Evolutionary conservation across 176 grass and related monocot species (phyloP).

Genomic region (Juncus inflexus): DNA sequence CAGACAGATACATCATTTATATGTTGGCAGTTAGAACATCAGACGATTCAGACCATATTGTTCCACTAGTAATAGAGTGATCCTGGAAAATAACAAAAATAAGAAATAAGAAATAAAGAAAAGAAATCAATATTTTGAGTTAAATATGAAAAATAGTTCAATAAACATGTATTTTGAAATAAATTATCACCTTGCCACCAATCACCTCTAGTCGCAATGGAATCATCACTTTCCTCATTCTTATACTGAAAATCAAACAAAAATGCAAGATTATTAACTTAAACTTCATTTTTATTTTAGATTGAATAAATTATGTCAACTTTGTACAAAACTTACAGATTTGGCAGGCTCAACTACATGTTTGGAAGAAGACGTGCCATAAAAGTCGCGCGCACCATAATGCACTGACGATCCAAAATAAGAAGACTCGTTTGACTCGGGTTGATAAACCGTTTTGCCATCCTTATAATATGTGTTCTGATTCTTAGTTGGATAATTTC

Average conservation of each 20-base stretch:
- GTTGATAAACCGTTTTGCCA: background rate
- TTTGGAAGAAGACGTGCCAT: background rate
- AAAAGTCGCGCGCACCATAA: constrained; percentile 26
- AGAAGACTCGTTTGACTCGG: background rate
- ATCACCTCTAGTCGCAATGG: constrained; percentile 20
- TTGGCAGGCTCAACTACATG: background rate
- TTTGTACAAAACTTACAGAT: constrained; percentile 6
- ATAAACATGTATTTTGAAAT: background rate
- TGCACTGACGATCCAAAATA: constrained; percentile 24
- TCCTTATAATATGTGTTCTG: background rate
- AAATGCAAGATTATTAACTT: background rate
- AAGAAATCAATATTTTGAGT: too few species aligned
- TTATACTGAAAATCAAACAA: constrained; percentile 11
- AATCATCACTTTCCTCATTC: constrained; percentile 4
- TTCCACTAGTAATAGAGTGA: too few species aligned
- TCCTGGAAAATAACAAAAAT: too few species aligned
- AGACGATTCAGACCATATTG: background rate
- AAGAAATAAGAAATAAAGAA: too few species aligned
- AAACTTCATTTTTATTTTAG: background rate
- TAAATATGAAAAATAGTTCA: background rate
- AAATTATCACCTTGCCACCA: constrained; percentile 17
- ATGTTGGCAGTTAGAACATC: background rate
- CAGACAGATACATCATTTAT: background rate
- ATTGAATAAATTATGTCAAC: background rate
- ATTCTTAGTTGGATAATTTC: background rate